Base-by-base conservation (phyloP, 257 asterid species). In the Orobanche coerulescens region DNA sequence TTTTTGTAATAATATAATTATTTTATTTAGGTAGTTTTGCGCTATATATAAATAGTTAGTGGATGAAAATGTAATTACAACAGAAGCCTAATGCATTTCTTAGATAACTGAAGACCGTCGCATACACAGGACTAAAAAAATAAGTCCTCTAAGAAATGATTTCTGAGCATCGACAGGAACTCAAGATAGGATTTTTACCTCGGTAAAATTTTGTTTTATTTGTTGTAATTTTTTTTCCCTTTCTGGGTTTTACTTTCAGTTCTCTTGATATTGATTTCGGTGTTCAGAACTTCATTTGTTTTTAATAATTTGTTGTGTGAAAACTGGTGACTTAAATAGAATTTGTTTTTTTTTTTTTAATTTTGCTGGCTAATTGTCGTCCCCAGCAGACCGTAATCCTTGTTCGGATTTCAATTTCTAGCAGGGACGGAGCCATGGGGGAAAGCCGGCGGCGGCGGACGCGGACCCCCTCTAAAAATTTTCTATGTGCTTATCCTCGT, bases 171-270 rank as follows among this genome's bases (percentile, higher is more conserved):
- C 5, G 44, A 30, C 36, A 6, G 36, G 7, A 9, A 4, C 36
- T 4, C 7, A 59, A 24, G 60, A 44, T 18, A 16, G 10, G 8
- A 13, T 20, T 1, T 42, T n/a, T 25, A 22, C 34, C 62, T 65
- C 20, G 44, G 52, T 46, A 56, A 26, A 36, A 30, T n/a, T 25
- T 33, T 30, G 6, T 64, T 33, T 44, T 44, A 19, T 18, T 49
- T 58, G 1, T 31, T 14, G 0, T 53, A 0, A 8, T 8, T 19
- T 51, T 0, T 25, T 33, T 54, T 13, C 24, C 0, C 0, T 62
- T 63, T 0, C 22, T 34, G 57, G 46, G 57, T 1, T 69, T 64
- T 53, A 30, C 49, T 58, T n/a, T 42, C 23, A 59, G 7, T 61
- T 47, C 0, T 59, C 47, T 68, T 14, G 26, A 68, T 11, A 12